Base-by-base conservation (phyloP, 78 protist genomes). In the Monosiga brevicollis region DNA sequence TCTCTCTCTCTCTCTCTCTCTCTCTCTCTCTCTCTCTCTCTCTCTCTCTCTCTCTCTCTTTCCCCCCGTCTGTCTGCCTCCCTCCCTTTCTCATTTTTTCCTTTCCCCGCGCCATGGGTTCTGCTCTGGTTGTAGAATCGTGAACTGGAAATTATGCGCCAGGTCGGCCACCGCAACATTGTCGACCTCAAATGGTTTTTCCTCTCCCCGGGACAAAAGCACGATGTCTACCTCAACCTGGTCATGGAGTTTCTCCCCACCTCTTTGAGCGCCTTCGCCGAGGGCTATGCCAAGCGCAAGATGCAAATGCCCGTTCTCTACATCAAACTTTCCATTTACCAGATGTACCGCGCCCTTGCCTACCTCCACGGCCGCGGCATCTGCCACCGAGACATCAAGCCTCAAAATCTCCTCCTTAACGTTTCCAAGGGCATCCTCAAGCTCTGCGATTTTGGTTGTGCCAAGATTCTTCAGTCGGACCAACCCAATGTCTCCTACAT, bases 401-500 rank as follows among this genome's bases (percentile, higher is more conserved):
- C 95, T 34, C 94, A 90, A 76, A 95, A 95, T 62, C 79, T 95
- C 71, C 83, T 94, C 25, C 78, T 98, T 36, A 93, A 98, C 81
- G 90, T 95, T 6, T 15, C 72, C 26, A 49, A 95, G 24, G 96
- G 97, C 55, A 70, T 88, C 41, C 86, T 96, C 78, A 95, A 96
- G 83, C 87, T 98, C 72, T 96, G 98, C 90, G 99, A 98, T 84
- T 98, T 98, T 82, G 99, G 99, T 0, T 84, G 86, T 40, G 90
- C 99, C 29, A 97, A 97, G 86, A 84, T 86, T 32, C 90, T 97
- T 6, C 89, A 83, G 24, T 37, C 38, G 83, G 98, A 96, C 24
- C 98, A 99, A 89, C 92, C 98, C 36, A 98, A 97, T 82, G 98
- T 97, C 32, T 75, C 99, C n/a, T 98, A 98, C 93, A 97, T 99